Base-by-base conservation (phyloP, 768 basidiomycete genomes). In the Lactarius pseudohatsudake region DNA sequence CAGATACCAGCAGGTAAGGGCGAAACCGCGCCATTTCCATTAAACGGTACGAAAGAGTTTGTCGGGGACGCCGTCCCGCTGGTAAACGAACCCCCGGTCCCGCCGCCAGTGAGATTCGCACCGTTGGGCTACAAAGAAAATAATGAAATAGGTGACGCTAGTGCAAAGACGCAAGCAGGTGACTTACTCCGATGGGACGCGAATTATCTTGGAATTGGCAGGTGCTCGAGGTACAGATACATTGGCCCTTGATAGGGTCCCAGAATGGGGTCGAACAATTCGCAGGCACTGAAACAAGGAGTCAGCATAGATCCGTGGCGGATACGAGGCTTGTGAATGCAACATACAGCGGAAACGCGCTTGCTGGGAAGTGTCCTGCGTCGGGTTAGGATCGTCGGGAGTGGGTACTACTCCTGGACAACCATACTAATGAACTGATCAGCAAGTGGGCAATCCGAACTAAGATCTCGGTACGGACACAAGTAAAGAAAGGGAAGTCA, bases 221-320 rank as follows among this genome's bases (percentile, higher is more conserved):
- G 2, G 76, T 77, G 59, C 66, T 69, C 2, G 82, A 81, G 0
- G 76, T 81, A 76, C 90, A 92, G 60, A 87, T 76, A 70, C 91
- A 92, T 43, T 79, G 76, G 70, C 85, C 86, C 32, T 69, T 79
- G 59, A 91, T 81, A 2, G 91, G 91, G 74, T 92, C 90, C 89
- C 89, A 92, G 81, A 89, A 92, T 3, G 87, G 81, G 11, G 89
- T 91, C 4, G 87, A 87, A 75, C 90, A 91, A 77, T 89, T 89
- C 26, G 80, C 64, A 28, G 89, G 84, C 3, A 91, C 88, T 89
- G 66, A 22, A 26, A 61, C 38, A 62, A 45, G 60, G 5, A 63
- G 64, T 50, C 7, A 56, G 18, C 57, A 13, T 9, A 55, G 18
- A 59, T 15, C 59, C 32, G 57, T 4, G 22, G 40, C 53, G n/a